Percentiles rank a stretch among this genome's conserved stretches.
Conservation (phyloP, 164 flowering plant genomes). For the Magnolia changhungtana region DNA sequence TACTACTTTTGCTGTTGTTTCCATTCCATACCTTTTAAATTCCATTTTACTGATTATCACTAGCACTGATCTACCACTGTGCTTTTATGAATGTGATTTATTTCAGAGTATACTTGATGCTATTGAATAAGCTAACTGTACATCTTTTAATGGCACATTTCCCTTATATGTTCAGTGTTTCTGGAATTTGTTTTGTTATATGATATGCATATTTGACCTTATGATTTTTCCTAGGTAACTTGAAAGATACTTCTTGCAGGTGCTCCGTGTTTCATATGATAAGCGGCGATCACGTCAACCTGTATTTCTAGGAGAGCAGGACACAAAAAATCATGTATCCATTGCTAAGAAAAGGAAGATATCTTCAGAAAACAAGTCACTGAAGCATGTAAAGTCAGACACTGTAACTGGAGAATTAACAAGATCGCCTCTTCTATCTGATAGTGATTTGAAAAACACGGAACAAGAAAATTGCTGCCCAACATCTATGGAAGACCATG, state of each 20-base stretch:
- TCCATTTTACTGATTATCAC: too few relatives aligned
- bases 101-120: too few relatives aligned
- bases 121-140: too few relatives aligned
- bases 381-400: conserved; percentile 27
- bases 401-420: conserved; percentile 17
- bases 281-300: conserved; percentile 40
- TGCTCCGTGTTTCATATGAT: conserved; percentile 70
- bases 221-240: background rate
- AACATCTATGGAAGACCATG: conserved; percentile 21
- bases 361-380: conserved; percentile 21
- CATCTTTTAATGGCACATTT: too few relatives aligned
- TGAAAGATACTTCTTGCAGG: conserved; percentile 44
- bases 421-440: conserved; percentile 10
- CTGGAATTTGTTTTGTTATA: background rate
- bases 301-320: conserved; percentile 27
- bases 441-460: conserved; percentile 10
- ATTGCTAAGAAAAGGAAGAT: conserved; percentile 43
- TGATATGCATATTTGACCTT: background rate
- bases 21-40: too few relatives aligned
- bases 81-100: too few relatives aligned
- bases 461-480: conserved; percentile 18
- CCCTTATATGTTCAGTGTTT: background rate
- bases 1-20: too few relatives aligned
- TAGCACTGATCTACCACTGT: too few relatives aligned
- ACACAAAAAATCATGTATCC: conserved; percentile 19